Conservation (phyloP, 371 early-diverging fungal genomes). For the Choanephora cucurbitarum region DNA sequence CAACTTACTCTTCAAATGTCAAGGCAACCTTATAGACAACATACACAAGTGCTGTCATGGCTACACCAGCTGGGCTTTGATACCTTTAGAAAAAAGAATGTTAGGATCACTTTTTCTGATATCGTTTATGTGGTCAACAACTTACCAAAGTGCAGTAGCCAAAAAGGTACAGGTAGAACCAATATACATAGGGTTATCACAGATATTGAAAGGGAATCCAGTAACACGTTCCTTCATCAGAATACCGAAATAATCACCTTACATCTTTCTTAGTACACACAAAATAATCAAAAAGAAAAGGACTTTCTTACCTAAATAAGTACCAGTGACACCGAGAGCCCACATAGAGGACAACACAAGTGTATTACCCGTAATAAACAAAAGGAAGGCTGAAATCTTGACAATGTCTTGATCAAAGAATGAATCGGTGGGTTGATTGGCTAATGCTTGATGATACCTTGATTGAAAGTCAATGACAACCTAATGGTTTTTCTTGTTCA, state of each 20-base stretch:
- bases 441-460: conserved; percentile 72
- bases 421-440: conserved; percentile 62
- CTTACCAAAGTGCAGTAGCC: conserved; percentile 83
- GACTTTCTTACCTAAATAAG: conserved; percentile 85
- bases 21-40: conserved; percentile 77
- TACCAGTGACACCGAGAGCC: conserved; percentile 87
- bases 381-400: conserved; percentile 48
- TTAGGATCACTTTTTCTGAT: neutral
- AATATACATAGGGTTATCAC: conserved; percentile 92
- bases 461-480: too few relatives aligned
- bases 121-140: neutral
- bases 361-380: conserved; percentile 69
- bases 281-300: too few relatives aligned
- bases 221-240: conserved; percentile 87
- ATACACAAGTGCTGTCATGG: conserved; percentile 70
- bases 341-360: conserved; percentile 89
- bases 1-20: conserved; percentile 74
- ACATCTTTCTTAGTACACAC: too few relatives aligned
- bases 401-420: conserved; percentile 50
- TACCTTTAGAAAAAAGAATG: conserved; percentile 38
- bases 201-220: conserved; percentile 89
- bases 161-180: conserved; percentile 90
- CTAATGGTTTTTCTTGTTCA: too few relatives aligned
- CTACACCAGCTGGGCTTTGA: conserved; percentile 67
- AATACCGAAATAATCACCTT: conserved; percentile 94